phyloP scores from a whole-genome alignment of 176 grass and related monocot species.

The Raddia distichophylla region DNA sequence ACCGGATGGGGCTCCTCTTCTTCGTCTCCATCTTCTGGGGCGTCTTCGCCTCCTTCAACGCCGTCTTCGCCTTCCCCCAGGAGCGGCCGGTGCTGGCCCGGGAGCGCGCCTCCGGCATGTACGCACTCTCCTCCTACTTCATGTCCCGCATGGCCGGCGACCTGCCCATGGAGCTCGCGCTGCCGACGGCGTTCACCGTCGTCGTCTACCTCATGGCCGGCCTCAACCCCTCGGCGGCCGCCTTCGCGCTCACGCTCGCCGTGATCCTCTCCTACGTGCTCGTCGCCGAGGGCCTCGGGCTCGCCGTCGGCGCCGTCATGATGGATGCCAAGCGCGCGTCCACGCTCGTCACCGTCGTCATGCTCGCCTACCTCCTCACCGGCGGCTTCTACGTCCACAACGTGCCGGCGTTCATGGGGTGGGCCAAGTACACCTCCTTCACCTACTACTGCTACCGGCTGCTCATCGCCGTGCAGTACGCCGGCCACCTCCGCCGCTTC shows the following conservation, averaged over 20 bases:
- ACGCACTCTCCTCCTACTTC: constrained; percentile 90
- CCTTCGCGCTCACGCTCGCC: constrained; percentile 71
- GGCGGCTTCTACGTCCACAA: constrained; percentile 88
- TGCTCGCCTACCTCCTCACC: constrained; percentile 92
- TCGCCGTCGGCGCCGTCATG: constrained; percentile 76
- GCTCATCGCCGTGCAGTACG: constrained; percentile 83
- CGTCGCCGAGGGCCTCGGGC: constrained; percentile 74
- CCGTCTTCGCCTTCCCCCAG: constrained; percentile 90
- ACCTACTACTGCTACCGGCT: constrained; percentile 94
- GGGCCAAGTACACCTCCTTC: constrained; percentile 94
- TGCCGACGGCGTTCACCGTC: constrained; percentile 66
- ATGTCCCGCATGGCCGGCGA: constrained; percentile 78
- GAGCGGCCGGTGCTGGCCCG: constrained; percentile 67
- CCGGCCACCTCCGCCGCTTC: neutral
- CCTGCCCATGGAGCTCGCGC: constrained; percentile 94
- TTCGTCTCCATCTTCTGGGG: constrained; percentile 99
- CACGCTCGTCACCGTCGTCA: constrained; percentile 68
- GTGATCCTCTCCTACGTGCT: constrained; percentile 78
- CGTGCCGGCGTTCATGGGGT: constrained; percentile 72
- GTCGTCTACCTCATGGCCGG: constrained; percentile 93
- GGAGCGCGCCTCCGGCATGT: constrained; percentile 87
- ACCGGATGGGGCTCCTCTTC: constrained; percentile 94
- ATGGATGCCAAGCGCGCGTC: constrained; percentile 97
- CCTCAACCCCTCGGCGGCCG: constrained; percentile 53
- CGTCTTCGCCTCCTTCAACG: constrained; percentile 96